Conservation (phyloP, 2,329 filamentous ascomycete genomes). For the Davidsoniella neocaledoniae region DNA sequence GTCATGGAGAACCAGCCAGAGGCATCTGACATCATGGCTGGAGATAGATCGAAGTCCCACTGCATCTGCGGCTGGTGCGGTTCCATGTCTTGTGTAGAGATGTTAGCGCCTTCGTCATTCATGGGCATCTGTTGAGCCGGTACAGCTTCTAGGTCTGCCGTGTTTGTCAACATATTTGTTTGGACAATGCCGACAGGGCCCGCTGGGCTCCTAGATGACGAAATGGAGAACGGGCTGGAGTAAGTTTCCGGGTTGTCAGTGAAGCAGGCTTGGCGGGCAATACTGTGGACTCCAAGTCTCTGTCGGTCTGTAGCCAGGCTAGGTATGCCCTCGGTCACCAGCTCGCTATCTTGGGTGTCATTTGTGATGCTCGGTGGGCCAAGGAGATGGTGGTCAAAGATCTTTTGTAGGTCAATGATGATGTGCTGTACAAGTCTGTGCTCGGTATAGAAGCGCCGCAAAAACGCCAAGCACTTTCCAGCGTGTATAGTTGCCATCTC, state of each 20-base stretch:
- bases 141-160: too few relatives aligned
- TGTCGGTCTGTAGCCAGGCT: conserved; percentile 17
- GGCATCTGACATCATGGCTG: too few relatives aligned
- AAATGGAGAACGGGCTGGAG: background rate
- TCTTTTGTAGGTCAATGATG: conserved; percentile 17
- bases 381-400: conserved; percentile 11
- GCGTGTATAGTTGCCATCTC: conserved; percentile 17
- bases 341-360: background rate
- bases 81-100: background rate
- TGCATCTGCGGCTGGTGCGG: background rate
- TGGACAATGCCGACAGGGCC: too few relatives aligned
- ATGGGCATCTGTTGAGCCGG: background rate
- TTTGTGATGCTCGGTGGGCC: background rate
- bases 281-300: conserved; percentile 24
- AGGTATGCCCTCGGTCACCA: conserved; percentile 14
- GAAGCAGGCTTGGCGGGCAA: conserved; percentile 24
- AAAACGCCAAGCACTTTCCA: conserved; percentile 17
- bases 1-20: background rate
- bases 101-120: background rate
- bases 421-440: conserved; percentile 13
- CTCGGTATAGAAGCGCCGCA: conserved; percentile 13
- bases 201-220: too few relatives aligned
- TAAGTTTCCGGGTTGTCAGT: conserved; percentile 18
- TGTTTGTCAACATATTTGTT: too few relatives aligned
- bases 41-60: too few relatives aligned